These are phyloP conservation scores for Suillus lakei DNA, from an alignment of 768 basidiomycete genomes.

Conservation along the genomic window DNA sequence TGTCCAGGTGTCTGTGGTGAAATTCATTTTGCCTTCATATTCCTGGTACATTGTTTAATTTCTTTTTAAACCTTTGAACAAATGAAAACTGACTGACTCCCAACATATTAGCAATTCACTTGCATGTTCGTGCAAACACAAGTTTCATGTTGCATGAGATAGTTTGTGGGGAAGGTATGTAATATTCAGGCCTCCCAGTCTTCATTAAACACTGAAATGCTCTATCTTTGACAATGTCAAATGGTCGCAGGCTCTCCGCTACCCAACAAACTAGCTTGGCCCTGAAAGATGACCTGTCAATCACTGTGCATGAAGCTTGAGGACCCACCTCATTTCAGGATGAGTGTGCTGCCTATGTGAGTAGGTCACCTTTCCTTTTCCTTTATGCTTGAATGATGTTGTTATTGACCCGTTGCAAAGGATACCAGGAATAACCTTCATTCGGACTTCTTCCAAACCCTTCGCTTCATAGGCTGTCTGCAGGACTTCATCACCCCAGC, in stretches of 20 bases:
- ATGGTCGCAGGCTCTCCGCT: constrained; percentile 34
- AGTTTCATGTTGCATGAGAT: not conserved
- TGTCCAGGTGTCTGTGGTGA: constrained; percentile 43
- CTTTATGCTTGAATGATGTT: constrained; percentile 28
- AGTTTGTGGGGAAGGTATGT: constrained; percentile 33
- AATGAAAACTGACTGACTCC: not conserved
- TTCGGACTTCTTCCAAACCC: constrained; percentile 5
- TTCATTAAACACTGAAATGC: constrained; percentile 38
- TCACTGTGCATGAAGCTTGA: not conserved
- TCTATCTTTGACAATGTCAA: constrained; percentile 37
- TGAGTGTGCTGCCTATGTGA: constrained; percentile 30
- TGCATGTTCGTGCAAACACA: not conserved
- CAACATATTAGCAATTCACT: constrained; percentile 6
- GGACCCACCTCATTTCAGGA: constrained; percentile 22
- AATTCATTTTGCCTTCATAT: constrained; percentile 34
- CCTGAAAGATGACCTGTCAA: constrained; percentile 14
- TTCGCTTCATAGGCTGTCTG: constrained; percentile 21
- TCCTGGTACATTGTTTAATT: too few relatives aligned
- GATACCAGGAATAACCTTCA: constrained; percentile 1
- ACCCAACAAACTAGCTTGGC: constrained; percentile 42
- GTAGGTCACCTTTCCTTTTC: constrained; percentile 35
- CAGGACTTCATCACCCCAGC: constrained; percentile 37
- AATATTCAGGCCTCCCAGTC: constrained; percentile 37
- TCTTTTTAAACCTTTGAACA: too few relatives aligned
- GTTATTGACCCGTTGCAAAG: constrained; percentile 26